Evolutionary conservation across 116 monocot species (phyloP).

Genomic region (Dioscorea cayenensis): DNA sequence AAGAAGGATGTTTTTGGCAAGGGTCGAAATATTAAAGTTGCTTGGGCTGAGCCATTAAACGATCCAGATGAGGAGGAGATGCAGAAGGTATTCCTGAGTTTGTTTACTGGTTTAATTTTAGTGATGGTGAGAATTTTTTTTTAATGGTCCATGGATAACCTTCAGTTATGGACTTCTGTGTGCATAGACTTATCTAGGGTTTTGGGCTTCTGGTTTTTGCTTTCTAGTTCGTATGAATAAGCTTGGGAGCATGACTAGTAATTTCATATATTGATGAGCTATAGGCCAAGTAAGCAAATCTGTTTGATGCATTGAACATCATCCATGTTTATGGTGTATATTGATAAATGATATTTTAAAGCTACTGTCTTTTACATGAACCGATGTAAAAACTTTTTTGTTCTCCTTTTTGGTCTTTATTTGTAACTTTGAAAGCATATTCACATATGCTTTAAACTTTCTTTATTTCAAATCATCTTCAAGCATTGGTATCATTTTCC

Average conservation of each 20-base stretch:
- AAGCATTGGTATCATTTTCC: neutral
- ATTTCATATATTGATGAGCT: no score
- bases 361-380: no score
- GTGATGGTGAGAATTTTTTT: neutral
- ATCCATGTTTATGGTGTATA: no score
- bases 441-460: neutral
- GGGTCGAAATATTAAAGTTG: slow-evolving; percentile 52
- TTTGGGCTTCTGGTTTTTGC: no score
- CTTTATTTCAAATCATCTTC: neutral
- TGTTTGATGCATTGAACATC: no score
- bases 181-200: no score
- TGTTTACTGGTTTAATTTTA: neutral
- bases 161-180: no score
- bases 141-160: neutral
- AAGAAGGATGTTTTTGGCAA: slow-evolving; percentile 72
- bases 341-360: no score
- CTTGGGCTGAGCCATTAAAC: slow-evolving; percentile 72
- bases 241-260: no score
- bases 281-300: no score
- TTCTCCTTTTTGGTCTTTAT: neutral
- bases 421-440: neutral
- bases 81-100: slow-evolving; percentile 49
- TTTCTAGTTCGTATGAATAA: no score
- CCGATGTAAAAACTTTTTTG: no score
- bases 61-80: slow-evolving; percentile 76